phyloP scores from a whole-genome alignment of 2,329 filamentous ascomycete species.

The Phialemoniopsis sp. region DNA sequence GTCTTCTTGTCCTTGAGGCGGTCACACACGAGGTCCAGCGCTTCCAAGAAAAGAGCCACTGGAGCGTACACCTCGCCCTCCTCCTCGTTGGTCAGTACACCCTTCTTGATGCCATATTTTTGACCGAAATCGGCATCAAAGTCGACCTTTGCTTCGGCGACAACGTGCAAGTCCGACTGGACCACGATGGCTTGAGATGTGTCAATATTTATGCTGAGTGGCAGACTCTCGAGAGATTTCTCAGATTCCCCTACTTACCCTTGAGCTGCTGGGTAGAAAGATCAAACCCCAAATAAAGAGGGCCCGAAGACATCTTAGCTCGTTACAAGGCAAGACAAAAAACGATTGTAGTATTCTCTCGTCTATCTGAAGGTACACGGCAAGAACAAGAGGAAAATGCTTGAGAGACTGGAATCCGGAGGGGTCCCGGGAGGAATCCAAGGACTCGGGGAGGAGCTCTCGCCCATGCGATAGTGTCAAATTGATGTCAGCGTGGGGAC shows the following conservation, averaged over 20 bases:
- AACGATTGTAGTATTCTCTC: not conserved
- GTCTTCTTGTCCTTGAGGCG: slow-evolving; percentile 67
- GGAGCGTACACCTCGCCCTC: slow-evolving; percentile 91
- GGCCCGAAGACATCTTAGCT: slow-evolving; percentile 27
- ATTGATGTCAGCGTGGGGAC: no score
- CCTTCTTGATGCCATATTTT: slow-evolving; percentile 80
- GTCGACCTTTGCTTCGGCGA: slow-evolving; percentile 86
- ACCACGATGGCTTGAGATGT: slow-evolving; percentile 68
- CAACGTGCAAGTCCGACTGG: slow-evolving; percentile 73
- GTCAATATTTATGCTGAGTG: not conserved
- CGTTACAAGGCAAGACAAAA: not conserved
- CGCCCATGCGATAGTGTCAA: no score
- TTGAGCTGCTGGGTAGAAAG: slow-evolving; percentile 97
- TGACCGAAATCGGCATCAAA: slow-evolving; percentile 78
- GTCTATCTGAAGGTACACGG: no score
- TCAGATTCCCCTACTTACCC: slow-evolving; percentile 48
- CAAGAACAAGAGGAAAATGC: no score
- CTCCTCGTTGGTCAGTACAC: slow-evolving; percentile 75
- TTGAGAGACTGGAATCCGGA: no score
- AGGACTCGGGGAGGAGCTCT: no score
- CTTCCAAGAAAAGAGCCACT: slow-evolving; percentile 91
- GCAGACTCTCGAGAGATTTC: no score
- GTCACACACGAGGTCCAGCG: slow-evolving; percentile 77
- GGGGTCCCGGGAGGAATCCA: no score
- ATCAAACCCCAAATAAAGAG: slow-evolving; percentile 88